Conservation (phyloP, 495 filamentous ascomycete genomes). For the Ramalina peruviana region DNA sequence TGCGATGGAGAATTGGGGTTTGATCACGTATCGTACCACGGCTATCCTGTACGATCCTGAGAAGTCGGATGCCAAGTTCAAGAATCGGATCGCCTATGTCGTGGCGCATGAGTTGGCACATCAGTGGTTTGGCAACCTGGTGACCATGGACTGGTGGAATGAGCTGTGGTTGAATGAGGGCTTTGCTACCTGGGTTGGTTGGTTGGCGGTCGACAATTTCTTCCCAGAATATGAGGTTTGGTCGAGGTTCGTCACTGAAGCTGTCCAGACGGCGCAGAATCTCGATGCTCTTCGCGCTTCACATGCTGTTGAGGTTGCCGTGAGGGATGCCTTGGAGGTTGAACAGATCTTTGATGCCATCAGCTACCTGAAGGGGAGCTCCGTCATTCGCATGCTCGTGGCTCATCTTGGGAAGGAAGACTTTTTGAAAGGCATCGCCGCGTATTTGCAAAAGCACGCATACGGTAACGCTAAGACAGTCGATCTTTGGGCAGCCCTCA, state of each 20-base stretch:
- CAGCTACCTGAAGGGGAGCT: conserved; percentile 91
- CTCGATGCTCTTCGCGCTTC: conserved; percentile 80
- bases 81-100: conserved; percentile 85
- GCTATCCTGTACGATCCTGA: conserved; percentile 87
- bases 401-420: conserved; percentile 69
- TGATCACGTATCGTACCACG: conserved; percentile 90
- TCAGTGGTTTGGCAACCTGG: conserved; percentile 97
- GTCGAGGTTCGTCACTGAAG: conserved; percentile 71
- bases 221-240: conserved; percentile 93
- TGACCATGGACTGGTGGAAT: conserved; percentile 73
- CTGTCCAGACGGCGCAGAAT: conserved; percentile 76
- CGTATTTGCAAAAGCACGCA: conserved; percentile 74
- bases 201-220: conserved; percentile 79
- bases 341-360: conserved; percentile 23
- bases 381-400: conserved; percentile 87
- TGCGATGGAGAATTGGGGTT: conserved; percentile 65
- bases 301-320: conserved; percentile 89
- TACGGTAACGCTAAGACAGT: conserved; percentile 92
- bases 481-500: conserved; percentile 84
- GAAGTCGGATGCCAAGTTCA: conserved; percentile 73
- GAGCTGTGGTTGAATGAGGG: conserved; percentile 96
- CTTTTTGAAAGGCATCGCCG: conserved; percentile 77
- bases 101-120: conserved; percentile 88
- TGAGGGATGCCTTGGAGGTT: conserved; percentile 67
- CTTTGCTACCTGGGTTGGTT: conserved; percentile 96